Evolutionary conservation across 805 yeast species (phyloP), one percentile per base, ranked within the genome.

Genomic region (Scheffersomyces amazonensis): DNA sequence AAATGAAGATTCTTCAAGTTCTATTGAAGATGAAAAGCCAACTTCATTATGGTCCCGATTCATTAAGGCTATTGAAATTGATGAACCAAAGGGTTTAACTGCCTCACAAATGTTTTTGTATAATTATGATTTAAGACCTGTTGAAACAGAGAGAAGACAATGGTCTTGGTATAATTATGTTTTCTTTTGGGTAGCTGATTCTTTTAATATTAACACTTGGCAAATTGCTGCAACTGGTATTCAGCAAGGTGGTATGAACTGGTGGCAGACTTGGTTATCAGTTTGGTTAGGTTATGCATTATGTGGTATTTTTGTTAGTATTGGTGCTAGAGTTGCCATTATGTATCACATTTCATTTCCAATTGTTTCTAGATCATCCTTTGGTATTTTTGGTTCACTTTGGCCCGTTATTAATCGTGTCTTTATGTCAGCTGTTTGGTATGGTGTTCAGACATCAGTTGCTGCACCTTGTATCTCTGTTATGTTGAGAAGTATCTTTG

Each of bases 181-280:
- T 11, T 79, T 76, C 46, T 84, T 86, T 51, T 88, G 96, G 96
- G 60, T 88, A 41, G 88, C 96, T 0, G 96, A 88, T 57, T 81
- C 95, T 22, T 86, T 88, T 66, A 88, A 88, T 62, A 80, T 88
- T 55, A 87, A 86, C 58, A 87, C 96, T 5, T 87, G 91, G 88
- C 89, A 85, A 67, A 87, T 88, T 50, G 96, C 95, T 2, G 81
- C 91, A 7, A 84, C 95, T 0, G 95, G 95, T 51, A 62, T 68
- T 24, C 82, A 84, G 40, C 69, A 72, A 37, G 78, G 80, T 16
- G 93, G 93, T 9, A 65, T 88, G 62, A 76, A 82, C 13, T 87
- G 96, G 95, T 88, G 95, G 95, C 89, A 82, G 55, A 80, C 85
- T 10, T 88, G 96, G 95, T 64, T 88, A 27, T 77, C 93, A 1